phyloP scores from a whole-genome alignment of 768 basidiomycete species.

The Rhizopogon vinicolor region DNA sequence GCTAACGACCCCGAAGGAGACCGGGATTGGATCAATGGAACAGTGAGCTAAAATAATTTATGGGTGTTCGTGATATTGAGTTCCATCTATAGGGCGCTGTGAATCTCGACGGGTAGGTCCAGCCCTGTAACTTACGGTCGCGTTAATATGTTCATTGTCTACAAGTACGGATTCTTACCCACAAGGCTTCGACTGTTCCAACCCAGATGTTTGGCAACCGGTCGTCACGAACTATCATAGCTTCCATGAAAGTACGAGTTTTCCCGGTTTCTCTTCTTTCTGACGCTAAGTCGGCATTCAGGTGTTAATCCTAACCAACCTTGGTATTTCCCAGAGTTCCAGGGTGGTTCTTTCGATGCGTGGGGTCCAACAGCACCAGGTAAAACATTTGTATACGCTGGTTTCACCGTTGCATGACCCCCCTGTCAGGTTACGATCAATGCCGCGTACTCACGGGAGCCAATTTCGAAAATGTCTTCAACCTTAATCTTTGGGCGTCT shows the following conservation, averaged over 20 bases:
- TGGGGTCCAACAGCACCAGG: conserved; percentile 76
- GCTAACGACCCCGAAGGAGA: conserved; percentile 65
- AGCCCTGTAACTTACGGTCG: neutral
- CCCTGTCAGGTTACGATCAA: conserved; percentile 48
- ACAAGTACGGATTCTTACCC: conserved; percentile 64
- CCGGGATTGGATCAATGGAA: conserved; percentile 65
- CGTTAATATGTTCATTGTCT: neutral
- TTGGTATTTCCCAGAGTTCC: conserved; percentile 71
- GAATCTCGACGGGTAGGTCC: conserved; percentile 64
- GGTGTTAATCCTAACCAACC: conserved; percentile 45
- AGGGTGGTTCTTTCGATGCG: conserved; percentile 76
- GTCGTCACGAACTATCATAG: conserved; percentile 59
- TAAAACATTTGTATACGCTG: conserved; percentile 13
- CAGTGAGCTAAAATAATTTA: conserved; percentile 33
- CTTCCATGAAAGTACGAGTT: conserved; percentile 49
- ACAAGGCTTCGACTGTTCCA: conserved; percentile 77
- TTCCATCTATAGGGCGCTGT: conserved; percentile 50
- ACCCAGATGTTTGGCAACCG: conserved; percentile 60
- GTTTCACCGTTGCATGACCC: conserved; percentile 1
- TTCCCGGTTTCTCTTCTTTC: conserved; percentile 4
- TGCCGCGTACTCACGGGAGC: conserved; percentile 67
- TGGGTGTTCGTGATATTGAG: neutral
- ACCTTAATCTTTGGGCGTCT: conserved; percentile 71
- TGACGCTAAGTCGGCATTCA: conserved; percentile 8
- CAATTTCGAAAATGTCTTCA: conserved; percentile 76